Conservation (phyloP, 2,329 filamentous ascomycete species). For the Calonectria montana region DNA sequence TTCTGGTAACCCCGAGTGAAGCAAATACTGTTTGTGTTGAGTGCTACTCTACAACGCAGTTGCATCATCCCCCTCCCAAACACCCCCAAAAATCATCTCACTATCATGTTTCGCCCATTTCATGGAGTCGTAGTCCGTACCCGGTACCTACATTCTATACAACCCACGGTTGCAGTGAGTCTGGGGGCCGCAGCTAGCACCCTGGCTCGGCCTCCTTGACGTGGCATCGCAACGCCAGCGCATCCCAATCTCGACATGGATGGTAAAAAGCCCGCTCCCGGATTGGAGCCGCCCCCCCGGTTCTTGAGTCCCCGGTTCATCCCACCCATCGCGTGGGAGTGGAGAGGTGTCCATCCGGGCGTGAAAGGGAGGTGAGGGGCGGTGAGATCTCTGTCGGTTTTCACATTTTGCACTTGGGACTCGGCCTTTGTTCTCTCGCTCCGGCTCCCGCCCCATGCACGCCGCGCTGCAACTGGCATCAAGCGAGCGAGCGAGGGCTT, state of each 20-base stretch:
- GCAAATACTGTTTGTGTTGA: neutral
- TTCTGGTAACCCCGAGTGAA: neutral
- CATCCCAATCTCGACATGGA: slow-evolving; percentile 7
- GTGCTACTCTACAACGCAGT: neutral
- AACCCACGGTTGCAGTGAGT: neutral
- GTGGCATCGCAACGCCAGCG: slow-evolving; percentile 17
- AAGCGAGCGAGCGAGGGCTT: slow-evolving; percentile 13
- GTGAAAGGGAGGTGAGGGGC: slow-evolving; percentile 16
- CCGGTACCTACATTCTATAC: neutral
- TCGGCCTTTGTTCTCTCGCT: slow-evolving; percentile 10
- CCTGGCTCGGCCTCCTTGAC: slow-evolving; percentile 6
- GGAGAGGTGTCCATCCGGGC: neutral
- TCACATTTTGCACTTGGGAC: neutral
- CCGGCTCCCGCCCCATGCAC: neutral
- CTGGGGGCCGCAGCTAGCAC: neutral
- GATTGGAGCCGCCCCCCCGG: slow-evolving; percentile 16
- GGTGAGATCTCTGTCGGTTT: slow-evolving; percentile 24
- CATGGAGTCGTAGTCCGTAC: neutral
- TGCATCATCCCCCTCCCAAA: neutral
- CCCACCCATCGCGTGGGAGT: slow-evolving; percentile 22
- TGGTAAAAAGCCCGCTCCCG: neutral
- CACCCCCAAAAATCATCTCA: neutral
- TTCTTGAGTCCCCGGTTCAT: slow-evolving; percentile 14
- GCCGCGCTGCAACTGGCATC: neutral
- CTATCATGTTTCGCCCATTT: neutral